These are phyloP conservation scores for Isochrysis galbana DNA, from an alignment of 78 protist species.

Conservation along the genomic window DNA sequence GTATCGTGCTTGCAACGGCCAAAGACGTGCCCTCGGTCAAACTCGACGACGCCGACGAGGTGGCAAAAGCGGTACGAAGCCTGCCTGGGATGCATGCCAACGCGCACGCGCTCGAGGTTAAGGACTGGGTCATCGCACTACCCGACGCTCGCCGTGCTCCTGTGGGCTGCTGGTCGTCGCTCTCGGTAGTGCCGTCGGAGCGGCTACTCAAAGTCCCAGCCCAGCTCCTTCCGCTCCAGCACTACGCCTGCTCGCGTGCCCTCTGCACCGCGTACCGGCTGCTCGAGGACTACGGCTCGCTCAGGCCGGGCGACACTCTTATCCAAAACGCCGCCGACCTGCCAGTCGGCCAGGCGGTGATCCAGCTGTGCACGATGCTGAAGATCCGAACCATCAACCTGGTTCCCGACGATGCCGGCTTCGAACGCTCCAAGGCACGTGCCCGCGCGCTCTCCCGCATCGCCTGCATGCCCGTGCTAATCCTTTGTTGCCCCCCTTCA, in stretches of 20 bases:
- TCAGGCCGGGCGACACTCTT: neutral
- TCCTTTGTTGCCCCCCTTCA: too few species aligned
- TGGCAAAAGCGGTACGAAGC: too few species aligned
- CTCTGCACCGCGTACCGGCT: slow-evolving; percentile 19
- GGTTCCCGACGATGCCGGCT: slow-evolving; percentile 1
- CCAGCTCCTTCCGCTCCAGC: neutral
- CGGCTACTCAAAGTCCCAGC: too few species aligned
- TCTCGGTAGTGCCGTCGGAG: too few species aligned
- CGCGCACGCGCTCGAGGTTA: neutral
- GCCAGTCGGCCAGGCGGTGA: slow-evolving; percentile 1
- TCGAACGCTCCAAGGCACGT: neutral
- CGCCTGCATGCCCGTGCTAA: too few species aligned
- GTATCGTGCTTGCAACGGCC: neutral
- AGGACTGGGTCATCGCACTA: slow-evolving; percentile 6
- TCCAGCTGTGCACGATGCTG: slow-evolving; percentile 5
- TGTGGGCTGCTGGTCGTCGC: too few species aligned
- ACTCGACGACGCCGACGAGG: too few species aligned
- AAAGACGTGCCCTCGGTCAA: neutral
- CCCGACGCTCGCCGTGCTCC: neutral
- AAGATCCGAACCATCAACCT: slow-evolving; percentile 1
- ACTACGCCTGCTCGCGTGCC: neutral
- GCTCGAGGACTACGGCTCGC: slow-evolving; percentile 4
- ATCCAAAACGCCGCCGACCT: neutral
- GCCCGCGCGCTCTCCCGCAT: too few species aligned
- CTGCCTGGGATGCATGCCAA: too few species aligned